Base-by-base conservation (phyloP, 768 basidiomycete species). In the Pulveroboletus sp. region DNA sequence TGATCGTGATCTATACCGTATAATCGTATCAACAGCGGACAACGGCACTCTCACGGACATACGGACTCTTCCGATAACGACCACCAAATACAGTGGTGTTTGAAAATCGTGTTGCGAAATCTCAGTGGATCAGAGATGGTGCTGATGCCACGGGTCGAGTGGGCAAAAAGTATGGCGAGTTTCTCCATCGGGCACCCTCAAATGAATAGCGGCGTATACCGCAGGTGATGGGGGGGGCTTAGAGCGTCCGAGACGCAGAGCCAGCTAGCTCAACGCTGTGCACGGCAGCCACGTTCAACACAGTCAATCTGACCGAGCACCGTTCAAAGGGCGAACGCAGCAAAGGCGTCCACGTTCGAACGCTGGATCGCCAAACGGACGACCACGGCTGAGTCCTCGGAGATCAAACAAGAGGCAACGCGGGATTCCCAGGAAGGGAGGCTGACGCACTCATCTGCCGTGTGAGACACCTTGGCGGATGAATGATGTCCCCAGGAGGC, bases 31-130 rank as follows among this genome's bases (percentile, higher is more conserved):
- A 59, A 46, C 28, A 40, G 28, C 26, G 38, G 38, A 45, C 28
- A 48, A 49, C 52, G 49, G 53, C 27, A 27, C 51, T 68, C 64
- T 57, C 64, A 66, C 62, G 61, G 27, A 56, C 37, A 47, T 49
- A 57, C 61, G 64, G 53, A 57, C 48, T 42, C 36, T 54, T 51
- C 54, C 60, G 56, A 55, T 44, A 50, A 33, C 60, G 49, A 57
- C 33, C 46, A 55, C 60, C 49, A 53, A 41, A 53, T 44, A 14
- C 46, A 55, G 42, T 37, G 28, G 44, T 53, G 48, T 47, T 45
- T 61, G 62, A 62, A 56, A 56, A 53, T 59, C 52, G 48, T 48
- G 52, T 57, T 51, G 51, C 58, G 54, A 58, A 45, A 56, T 56
- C 54, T 56, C 63, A 53, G 37, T 33, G 47, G 31, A 68, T 55